Evolutionary conservation across 768 basidiomycete species (phyloP), one percentile per base, ranked within the genome.

Genomic region (Tulasnella calospora): DNA sequence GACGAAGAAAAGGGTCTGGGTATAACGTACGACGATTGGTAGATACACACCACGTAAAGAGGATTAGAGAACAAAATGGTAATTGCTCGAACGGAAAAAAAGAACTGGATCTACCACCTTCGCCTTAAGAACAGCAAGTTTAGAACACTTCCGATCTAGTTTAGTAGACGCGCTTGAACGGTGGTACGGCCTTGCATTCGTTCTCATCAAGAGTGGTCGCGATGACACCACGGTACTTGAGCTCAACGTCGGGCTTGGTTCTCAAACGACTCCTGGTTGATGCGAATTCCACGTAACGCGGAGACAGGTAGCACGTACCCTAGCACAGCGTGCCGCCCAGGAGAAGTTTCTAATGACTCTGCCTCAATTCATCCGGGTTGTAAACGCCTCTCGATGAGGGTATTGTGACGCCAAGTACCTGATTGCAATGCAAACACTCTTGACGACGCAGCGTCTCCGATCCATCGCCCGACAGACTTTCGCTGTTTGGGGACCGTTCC

Each of bases 151-250:
- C 38, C n/a, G 44, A 13, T 72, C 21, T 33, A 27, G 36, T 72
- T 46, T 81, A 96, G 86, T 96, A 97, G 77, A 94, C 93, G 85
- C 95, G 94, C 89, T 97, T 97, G 91, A 98, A 98, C 17, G 97
- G 97, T 80, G 97, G 97, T 44, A 99, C 95, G 55, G 92, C 83
- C 88, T 96, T 97, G 92, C 96, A 97, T 87, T 98, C 97, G 82
- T 90, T 92, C 86, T 97, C 94, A 83, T 99, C 97, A 67, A 99
- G 89, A 67, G 98, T 99, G 72, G 85, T 89, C 81, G 85, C 87
- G 82, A 94, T 96, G 81, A 99, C 98, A 36, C 84, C 83, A 82
- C 98, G 94, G 86, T 99, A 99, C 82, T 89, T 89, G 85, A 99
- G 90, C 67, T 91, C 91, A 80, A 99, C 95, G 78, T 95, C 91